Conservation (phyloP, 768 basidiomycete genomes). For the Cubamyces sp. region DNA sequence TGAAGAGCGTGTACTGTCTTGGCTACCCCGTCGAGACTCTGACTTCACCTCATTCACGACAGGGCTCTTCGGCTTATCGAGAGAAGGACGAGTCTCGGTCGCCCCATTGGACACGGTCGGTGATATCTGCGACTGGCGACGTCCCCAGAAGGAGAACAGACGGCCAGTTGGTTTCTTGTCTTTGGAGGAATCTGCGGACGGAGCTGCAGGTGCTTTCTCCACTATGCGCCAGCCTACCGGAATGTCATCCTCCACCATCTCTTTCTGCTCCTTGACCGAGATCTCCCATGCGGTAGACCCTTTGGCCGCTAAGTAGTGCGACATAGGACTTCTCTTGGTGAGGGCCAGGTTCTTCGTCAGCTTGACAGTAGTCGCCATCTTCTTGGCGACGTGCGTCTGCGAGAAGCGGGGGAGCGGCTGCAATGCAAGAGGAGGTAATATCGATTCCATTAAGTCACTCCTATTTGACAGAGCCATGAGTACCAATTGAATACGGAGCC, state of each 20-base stretch:
- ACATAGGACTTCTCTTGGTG: constrained; percentile 65
- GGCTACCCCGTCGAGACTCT: constrained; percentile 25
- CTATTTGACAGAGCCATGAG: constrained; percentile 36
- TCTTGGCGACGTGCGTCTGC: constrained; percentile 60
- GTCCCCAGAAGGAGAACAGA: constrained; percentile 75
- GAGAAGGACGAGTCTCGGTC: not conserved
- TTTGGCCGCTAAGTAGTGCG: constrained; percentile 69
- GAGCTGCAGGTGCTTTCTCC: constrained; percentile 52
- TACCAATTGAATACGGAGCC: constrained; percentile 5
- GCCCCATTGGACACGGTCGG: not conserved
- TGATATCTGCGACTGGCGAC: constrained; percentile 33
- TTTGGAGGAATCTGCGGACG: constrained; percentile 49
- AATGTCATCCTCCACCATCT: constrained; percentile 55
- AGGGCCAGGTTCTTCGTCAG: constrained; percentile 62
- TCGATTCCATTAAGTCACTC: constrained; percentile 41
- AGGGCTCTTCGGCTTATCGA: constrained; percentile 19
- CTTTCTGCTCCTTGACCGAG: constrained; percentile 58
- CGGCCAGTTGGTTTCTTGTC: constrained; percentile 51
- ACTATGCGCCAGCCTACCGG: constrained; percentile 78
- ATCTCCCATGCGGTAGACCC: constrained; percentile 80
- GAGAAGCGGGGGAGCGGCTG: constrained; percentile 53
- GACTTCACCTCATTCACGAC: constrained; percentile 8
- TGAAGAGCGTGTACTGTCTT: constrained; percentile 26
- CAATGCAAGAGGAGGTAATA: constrained; percentile 56
- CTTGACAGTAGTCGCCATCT: constrained; percentile 62